These are phyloP conservation scores for Atkinsonella hypoxylon DNA, from an alignment of 2,329 filamentous ascomycete genomes.

Conservation along the genomic window DNA sequence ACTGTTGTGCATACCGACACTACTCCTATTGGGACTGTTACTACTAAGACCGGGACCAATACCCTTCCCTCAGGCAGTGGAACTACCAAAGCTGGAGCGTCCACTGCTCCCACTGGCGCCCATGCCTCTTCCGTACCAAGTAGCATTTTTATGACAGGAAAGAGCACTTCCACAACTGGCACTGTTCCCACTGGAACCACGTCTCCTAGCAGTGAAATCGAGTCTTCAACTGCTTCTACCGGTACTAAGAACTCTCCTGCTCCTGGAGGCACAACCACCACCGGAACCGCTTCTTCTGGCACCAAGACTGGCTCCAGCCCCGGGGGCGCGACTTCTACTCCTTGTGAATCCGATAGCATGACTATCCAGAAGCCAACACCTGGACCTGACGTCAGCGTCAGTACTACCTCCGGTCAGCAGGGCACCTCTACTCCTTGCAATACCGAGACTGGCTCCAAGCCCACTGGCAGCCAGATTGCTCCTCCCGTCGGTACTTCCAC, in stretches of 20 bases:
- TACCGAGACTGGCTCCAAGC: background rate
- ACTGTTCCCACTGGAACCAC: background rate
- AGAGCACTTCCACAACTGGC: background rate
- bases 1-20: background rate
- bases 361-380: background rate
- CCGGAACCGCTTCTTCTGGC: background rate
- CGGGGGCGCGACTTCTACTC: background rate
- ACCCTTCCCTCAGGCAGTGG: background rate
- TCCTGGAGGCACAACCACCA: background rate
- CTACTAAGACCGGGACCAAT: background rate
- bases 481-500: background rate
- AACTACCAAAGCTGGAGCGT: background rate
- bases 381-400: background rate
- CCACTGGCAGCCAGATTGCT: background rate
- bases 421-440: background rate
- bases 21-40: background rate
- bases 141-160: background rate
- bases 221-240: background rate
- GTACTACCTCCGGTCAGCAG: background rate
- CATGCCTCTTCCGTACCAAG: background rate
- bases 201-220: background rate
- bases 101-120: background rate
- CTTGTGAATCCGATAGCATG: background rate
- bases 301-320: background rate
- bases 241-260: background rate